Evolutionary conservation across 441 rosid species (phyloP), one percentile per base, ranked within the genome.

Genomic region (Erodium texanum): DNA sequence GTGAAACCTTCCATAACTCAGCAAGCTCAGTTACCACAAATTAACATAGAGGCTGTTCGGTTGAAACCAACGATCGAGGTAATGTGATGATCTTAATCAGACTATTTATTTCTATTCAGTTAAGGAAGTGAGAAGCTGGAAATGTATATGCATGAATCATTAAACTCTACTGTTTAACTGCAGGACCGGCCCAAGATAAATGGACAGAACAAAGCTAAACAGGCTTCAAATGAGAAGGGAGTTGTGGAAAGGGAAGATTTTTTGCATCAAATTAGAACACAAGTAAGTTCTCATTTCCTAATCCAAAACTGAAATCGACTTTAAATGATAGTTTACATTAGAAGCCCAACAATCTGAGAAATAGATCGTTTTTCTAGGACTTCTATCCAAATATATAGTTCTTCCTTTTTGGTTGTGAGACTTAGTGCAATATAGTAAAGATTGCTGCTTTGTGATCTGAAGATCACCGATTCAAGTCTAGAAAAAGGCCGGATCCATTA

Each of bases 201-300:
- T 70, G 18, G 63, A 56, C 77, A 65, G 62, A 79, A 76, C 78
- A 85, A 82, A 71, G 82, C 71, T 71, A 79, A 75, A 67, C 80
- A 65, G 80, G 75, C 43, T 68, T 66, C 76, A 74, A 80, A 71
- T 54, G 77, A 72, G 64, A 78, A 76, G 73, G 82, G 72, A 67
- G 20, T 67, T 71, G 90, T 81, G 43, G 93, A 87, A 65, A 83
- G 83, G 80, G 95, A 78, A 19, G 95, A 93, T 69, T 88, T 93
- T 73, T 83, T 88, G 73, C 85, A 84, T 64, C 97, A 90, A 79
- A 90, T 90, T 48, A 77, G 91, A 84, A 61, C 82, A 54, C 88
- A 89, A 82, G 93, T 88, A 71, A 81, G 96, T 78, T 64, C 38
- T 15, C 41, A 41, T 66, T 67, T 67, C 68, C 70, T 66, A 5